phyloP scores from a whole-genome alignment of 192 early-diverging fungal genomes.

The Backusella macrospora region DNA sequence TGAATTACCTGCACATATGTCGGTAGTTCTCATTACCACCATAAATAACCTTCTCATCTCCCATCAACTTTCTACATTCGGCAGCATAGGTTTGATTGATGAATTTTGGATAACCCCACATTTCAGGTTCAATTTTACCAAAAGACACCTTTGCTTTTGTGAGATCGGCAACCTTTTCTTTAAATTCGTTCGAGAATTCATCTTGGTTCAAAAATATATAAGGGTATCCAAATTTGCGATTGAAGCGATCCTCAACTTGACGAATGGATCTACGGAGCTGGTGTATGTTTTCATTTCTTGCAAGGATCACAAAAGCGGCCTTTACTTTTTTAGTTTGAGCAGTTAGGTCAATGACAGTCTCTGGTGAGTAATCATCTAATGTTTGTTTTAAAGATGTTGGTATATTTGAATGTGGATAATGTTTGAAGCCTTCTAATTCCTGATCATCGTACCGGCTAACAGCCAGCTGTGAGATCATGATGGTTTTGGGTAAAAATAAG shows the following conservation, averaged over 20 bases:
- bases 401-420: not conserved
- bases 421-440: not conserved
- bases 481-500: not conserved
- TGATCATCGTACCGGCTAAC: not conserved
- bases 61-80: constrained; percentile 58
- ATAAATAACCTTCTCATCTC: constrained; percentile 52
- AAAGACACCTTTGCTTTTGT: constrained; percentile 56
- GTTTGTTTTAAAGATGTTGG: not conserved
- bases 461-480: not conserved
- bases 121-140: constrained; percentile 59
- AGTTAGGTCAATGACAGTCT: not conserved
- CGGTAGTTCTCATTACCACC: constrained; percentile 66
- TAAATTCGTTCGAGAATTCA: constrained; percentile 66
- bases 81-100: constrained; percentile 67
- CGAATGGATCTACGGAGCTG: constrained; percentile 60
- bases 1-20: constrained; percentile 70
- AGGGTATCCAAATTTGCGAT: constrained; percentile 64
- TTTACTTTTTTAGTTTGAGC: constrained; percentile 37
- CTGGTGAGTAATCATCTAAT: not conserved
- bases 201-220: constrained; percentile 76
- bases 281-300: constrained; percentile 68
- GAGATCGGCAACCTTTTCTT: constrained; percentile 42
- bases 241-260: constrained; percentile 76
- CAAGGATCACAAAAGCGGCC: constrained; percentile 73
- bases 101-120: constrained; percentile 80